phyloP scores from a whole-genome alignment of 1,284 basidiomycete genomes.

The Lentinula novae-zelandiae region DNA sequence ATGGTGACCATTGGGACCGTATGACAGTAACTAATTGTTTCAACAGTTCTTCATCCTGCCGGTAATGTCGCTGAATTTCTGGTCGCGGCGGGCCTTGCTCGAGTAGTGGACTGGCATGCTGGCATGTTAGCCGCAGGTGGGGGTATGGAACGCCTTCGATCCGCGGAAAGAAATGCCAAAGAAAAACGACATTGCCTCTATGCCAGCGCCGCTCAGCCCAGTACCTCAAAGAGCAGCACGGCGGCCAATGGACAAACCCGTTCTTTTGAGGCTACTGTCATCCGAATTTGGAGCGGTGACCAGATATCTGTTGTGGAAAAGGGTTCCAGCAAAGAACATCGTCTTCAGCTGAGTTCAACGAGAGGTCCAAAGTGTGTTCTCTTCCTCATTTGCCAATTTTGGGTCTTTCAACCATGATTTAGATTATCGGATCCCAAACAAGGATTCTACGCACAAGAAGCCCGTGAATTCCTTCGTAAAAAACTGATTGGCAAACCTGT shows the following conservation, averaged over 20 bases:
- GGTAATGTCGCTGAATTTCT: conserved; percentile 94
- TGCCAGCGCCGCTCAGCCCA: conserved; percentile 46
- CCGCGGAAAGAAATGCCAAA: conserved; percentile 83
- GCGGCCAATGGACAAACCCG: conserved; percentile 42
- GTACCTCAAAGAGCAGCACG: conserved; percentile 40
- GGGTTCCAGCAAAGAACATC: conserved; percentile 71
- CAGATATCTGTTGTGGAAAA: conserved; percentile 82
- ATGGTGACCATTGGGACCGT: too few relatives aligned
- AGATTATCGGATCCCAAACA: conserved; percentile 86
- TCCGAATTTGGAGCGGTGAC: conserved; percentile 91
- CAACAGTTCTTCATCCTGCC: conserved; percentile 79
- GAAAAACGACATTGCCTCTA: conserved; percentile 81
- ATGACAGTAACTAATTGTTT: background rate
- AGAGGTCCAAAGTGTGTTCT: conserved; percentile 73
- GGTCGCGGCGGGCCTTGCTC: conserved; percentile 81
- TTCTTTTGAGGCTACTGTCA: conserved; percentile 80
- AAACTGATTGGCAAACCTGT: conserved; percentile 90
- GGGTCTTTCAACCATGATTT: conserved; percentile 11
- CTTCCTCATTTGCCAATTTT: background rate
- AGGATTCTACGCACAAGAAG: conserved; percentile 87
- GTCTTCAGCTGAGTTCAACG: conserved; percentile 88
- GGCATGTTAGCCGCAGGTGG: conserved; percentile 84
- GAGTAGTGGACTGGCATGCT: conserved; percentile 97
- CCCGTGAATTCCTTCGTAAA: conserved; percentile 88
- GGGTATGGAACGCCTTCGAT: conserved; percentile 82